These are phyloP conservation scores for Rhodofomes roseus DNA, from an alignment of 1,284 basidiomycete genomes.

Conservation along the genomic window DNA sequence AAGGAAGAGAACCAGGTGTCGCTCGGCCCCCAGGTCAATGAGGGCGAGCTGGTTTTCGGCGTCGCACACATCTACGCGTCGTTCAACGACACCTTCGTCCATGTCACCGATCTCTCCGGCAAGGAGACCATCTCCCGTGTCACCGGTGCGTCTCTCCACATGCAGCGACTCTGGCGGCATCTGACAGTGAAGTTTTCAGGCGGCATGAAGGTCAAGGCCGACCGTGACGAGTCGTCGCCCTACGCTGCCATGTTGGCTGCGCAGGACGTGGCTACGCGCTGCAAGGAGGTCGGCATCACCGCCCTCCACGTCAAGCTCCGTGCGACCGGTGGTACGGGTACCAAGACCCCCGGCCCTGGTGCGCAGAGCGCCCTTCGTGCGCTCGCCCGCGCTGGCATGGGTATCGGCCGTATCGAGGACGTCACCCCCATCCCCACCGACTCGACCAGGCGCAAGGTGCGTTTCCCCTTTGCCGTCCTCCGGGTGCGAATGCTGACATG, in stretches of 20 bases:
- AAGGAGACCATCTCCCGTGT: conserved; percentile 99
- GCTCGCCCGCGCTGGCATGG: conserved; percentile 97
- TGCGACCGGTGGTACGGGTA: conserved; percentile 97
- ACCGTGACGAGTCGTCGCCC: conserved; percentile 99
- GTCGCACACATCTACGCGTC: conserved; percentile 97
- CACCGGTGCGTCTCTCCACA: conserved; percentile 62
- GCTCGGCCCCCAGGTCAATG: conserved; percentile 91
- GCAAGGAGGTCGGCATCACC: conserved; percentile 98
- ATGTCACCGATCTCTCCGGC: conserved; percentile 98
- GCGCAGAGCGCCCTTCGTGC: conserved; percentile 98
- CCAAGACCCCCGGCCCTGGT: conserved; percentile 98
- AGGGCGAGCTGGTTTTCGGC: conserved; percentile 94
- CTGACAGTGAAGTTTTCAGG: conserved; percentile 39
- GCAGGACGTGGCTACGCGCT: conserved; percentile 93
- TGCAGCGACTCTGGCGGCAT: too few species aligned
- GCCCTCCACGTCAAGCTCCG: conserved; percentile 98
- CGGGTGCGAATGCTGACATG: conserved; percentile 6
- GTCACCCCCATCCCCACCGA: conserved; percentile 98
- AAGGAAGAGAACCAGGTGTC: conserved; percentile 81
- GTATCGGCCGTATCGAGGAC: conserved; percentile 96
- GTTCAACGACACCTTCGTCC: conserved; percentile 99
- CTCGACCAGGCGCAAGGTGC: conserved; percentile 93
- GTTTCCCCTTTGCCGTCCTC: not conserved
- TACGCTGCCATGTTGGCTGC: conserved; percentile 99
- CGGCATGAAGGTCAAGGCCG: conserved; percentile 99